Evolutionary conservation across 257 asterid genomes (phyloP).

Genomic region (Gardenia jasminoides): DNA sequence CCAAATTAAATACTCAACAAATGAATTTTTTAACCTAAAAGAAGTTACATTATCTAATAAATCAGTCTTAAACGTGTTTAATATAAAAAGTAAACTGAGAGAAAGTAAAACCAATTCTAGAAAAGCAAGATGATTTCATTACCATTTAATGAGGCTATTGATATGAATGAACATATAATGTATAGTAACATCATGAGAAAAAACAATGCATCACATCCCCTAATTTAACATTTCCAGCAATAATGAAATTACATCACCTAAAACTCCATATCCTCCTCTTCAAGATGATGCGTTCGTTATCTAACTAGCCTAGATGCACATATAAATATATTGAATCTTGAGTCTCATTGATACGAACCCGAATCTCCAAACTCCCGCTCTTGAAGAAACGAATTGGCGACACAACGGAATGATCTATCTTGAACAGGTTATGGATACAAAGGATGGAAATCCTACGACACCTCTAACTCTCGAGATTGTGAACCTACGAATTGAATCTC

Average conservation of each 20-base stretch:
- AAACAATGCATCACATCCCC: not conserved
- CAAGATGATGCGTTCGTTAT: not conserved
- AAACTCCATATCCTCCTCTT: not conserved
- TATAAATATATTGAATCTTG: too few species aligned
- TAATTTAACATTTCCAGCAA: not conserved
- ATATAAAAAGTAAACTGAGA: too few species aligned
- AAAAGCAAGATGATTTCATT: not conserved
- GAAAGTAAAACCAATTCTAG: too few species aligned
- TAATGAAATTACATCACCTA: not conserved
- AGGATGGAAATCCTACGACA: too few species aligned
- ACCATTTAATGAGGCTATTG: slow-evolving; percentile 8
- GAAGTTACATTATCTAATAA: not conserved
- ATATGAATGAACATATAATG: not conserved
- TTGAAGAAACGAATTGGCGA: too few species aligned
- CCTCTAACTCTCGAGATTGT: too few species aligned
- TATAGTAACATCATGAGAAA: not conserved
- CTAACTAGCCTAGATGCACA: slow-evolving; percentile 13
- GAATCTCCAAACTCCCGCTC: too few species aligned
- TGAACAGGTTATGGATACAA: too few species aligned
- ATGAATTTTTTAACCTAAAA: not conserved
- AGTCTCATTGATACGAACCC: too few species aligned
- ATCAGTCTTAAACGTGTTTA: not conserved
- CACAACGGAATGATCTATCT: too few species aligned
- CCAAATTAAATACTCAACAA: not conserved
- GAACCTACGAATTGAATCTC: too few species aligned